Conservation (phyloP, 78 protist genomes). For the Acrasis kona region DNA sequence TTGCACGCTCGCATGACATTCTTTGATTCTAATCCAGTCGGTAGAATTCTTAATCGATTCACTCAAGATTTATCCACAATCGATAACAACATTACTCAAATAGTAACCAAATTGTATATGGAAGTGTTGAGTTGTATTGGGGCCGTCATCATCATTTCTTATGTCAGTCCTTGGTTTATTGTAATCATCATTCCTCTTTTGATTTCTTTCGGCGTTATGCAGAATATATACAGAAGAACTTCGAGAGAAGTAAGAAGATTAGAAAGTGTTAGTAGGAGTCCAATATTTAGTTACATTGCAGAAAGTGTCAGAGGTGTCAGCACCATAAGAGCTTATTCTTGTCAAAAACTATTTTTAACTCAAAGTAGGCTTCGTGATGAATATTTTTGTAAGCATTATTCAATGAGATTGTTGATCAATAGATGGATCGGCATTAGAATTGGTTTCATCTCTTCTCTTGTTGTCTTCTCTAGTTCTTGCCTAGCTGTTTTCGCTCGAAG, state of each 20-base stretch:
- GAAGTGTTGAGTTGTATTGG: too few relatives aligned
- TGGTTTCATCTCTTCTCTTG: background rate
- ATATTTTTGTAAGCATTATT: too few relatives aligned
- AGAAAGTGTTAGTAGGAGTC: constrained; percentile 67
- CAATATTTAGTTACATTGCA: constrained; percentile 70
- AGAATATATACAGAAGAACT: constrained; percentile 44
- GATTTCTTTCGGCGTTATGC: constrained; percentile 43
- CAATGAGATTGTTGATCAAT: too few relatives aligned
- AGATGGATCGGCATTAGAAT: constrained; percentile 27
- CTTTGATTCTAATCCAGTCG: constrained; percentile 95
- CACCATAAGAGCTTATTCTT: constrained; percentile 85
- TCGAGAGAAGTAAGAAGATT: constrained; percentile 65
- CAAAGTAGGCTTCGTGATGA: too few relatives aligned
- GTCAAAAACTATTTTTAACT: too few relatives aligned
- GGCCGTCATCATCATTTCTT: constrained; percentile 3
- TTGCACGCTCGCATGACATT: constrained; percentile 83
- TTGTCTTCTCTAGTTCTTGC: background rate
- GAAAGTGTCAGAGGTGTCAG: constrained; percentile 79
- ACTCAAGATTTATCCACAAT: constrained; percentile 26
- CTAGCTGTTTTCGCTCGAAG: too few relatives aligned
- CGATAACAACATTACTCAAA: too few relatives aligned
- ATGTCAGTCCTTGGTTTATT: background rate
- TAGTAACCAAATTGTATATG: too few relatives aligned
- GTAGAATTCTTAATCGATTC: constrained; percentile 95
- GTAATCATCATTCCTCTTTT: background rate